phyloP scores from a whole-genome alignment of 1,139 yeast species.

The Arxiozyma bovina region DNA sequence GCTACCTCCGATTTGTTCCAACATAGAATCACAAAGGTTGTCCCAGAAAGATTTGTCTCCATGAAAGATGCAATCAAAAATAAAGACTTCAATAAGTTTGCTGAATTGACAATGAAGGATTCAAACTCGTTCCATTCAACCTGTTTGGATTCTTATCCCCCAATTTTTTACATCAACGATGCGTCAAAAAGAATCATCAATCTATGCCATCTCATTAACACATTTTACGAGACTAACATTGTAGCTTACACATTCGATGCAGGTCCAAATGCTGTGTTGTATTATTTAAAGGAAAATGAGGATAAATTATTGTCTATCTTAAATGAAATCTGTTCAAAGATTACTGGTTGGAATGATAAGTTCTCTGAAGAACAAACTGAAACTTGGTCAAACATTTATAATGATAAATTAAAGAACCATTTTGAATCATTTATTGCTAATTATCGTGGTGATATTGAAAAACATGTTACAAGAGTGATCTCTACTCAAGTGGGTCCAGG shows the following conservation, averaged over 20 bases:
- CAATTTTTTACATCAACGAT: slow-evolving; percentile 90
- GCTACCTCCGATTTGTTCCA: slow-evolving; percentile 77
- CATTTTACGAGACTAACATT: slow-evolving; percentile 50
- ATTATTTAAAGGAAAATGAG: slow-evolving; percentile 72
- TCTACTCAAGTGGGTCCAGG: slow-evolving; percentile 83
- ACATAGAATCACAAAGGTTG: slow-evolving; percentile 68
- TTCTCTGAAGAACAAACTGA: slow-evolving; percentile 23
- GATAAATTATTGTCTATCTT: slow-evolving; percentile 52
- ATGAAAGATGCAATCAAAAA: slow-evolving; percentile 70
- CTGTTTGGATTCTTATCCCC: slow-evolving; percentile 90
- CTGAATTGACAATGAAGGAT: slow-evolving; percentile 87
- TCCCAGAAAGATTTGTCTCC: slow-evolving; percentile 70
- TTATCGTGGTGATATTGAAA: slow-evolving; percentile 8
- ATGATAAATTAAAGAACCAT: neutral
- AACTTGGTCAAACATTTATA: slow-evolving; percentile 3
- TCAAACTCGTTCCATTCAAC: slow-evolving; percentile 97
- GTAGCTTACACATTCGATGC: slow-evolving; percentile 98
- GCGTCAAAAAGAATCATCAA: slow-evolving; percentile 85
- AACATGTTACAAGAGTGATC: slow-evolving; percentile 74
- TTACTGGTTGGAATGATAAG: slow-evolving; percentile 63
- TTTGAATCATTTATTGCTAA: neutral
- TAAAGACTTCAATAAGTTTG: slow-evolving; percentile 72
- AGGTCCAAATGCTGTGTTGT: slow-evolving; percentile 96
- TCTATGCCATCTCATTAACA: slow-evolving; percentile 71
- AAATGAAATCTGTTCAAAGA: slow-evolving; percentile 44